A percentile compares a stretch with the other conserved stretches of the same genome.
Evolutionary conservation across 2,329 filamentous ascomycete species (phyloP).

Genomic region (Fusarium subglutinans): DNA sequence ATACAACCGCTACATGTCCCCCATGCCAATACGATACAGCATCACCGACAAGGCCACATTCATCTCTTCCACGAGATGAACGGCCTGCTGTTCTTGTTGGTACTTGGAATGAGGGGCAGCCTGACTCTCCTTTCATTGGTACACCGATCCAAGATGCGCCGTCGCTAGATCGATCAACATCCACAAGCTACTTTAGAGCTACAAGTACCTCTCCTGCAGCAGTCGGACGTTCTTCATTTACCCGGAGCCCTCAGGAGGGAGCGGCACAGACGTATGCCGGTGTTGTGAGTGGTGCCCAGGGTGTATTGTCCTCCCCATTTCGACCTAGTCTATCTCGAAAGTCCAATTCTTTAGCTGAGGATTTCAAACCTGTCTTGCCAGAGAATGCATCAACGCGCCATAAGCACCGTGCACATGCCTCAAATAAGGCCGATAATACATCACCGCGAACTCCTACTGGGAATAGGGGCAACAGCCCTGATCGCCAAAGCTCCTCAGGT

Average conservation of each 20-base stretch:
- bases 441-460: slow-evolving; percentile 11
- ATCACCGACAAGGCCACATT: slow-evolving; percentile 39
- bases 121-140: slow-evolving; percentile 61
- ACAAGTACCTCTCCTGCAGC: slow-evolving; percentile 18
- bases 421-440: slow-evolving; percentile 30
- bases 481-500: slow-evolving; percentile 19
- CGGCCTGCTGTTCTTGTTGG: slow-evolving; percentile 63
- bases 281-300: slow-evolving; percentile 11
- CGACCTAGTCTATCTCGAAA: slow-evolving; percentile 14
- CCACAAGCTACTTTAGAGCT: slow-evolving; percentile 33
- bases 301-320: slow-evolving; percentile 9
- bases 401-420: background rate
- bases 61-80: slow-evolving; percentile 55
- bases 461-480: background rate
- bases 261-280: slow-evolving; percentile 27
- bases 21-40: slow-evolving; percentile 49
- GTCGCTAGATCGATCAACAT: slow-evolving; percentile 22
- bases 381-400: slow-evolving; percentile 5
- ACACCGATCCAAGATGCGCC: slow-evolving; percentile 40
- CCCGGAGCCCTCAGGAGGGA: slow-evolving; percentile 24
- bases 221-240: background rate
- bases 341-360: background rate
- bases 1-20: slow-evolving; percentile 32
- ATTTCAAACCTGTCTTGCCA: background rate
- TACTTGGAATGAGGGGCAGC: slow-evolving; percentile 71